These are phyloP conservation scores for Fusarium sp. DNA, from an alignment of 2,329 filamentous ascomycete genomes.

Conservation along the genomic window DNA sequence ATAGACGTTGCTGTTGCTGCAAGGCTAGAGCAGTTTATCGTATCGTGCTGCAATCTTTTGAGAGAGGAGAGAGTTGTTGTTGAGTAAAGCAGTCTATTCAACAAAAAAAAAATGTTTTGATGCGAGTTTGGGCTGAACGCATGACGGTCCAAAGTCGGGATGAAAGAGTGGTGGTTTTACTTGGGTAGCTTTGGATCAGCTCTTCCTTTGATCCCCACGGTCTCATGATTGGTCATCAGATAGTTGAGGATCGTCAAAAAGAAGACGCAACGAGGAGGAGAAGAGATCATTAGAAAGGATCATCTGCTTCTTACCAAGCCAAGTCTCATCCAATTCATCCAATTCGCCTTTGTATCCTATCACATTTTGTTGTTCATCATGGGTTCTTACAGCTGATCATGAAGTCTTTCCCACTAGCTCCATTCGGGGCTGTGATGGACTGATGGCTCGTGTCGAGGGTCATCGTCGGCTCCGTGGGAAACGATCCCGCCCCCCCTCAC, in stretches of 20 bases:
- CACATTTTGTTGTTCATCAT: conserved; percentile 22
- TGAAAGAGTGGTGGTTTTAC: not conserved
- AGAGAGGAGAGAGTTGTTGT: conserved; percentile 9
- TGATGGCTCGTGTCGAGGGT: conserved; percentile 10
- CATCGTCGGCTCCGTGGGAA: conserved; percentile 10
- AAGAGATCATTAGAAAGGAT: not conserved
- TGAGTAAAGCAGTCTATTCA: conserved; percentile 21
- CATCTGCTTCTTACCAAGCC: conserved; percentile 2
- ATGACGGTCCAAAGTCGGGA: not conserved
- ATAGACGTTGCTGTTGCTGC: conserved; percentile 11
- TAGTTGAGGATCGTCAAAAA: not conserved
- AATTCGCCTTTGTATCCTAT: not conserved
- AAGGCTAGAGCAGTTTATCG: conserved; percentile 12
- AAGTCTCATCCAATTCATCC: not conserved
- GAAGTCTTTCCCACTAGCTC: conserved; percentile 28
- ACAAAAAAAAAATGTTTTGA: conserved; percentile 20
- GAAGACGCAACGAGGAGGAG: not conserved
- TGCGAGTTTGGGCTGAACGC: not conserved
- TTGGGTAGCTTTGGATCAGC: not conserved
- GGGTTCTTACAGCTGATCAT: conserved; percentile 37
- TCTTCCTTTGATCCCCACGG: not conserved
- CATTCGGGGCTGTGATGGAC: conserved; percentile 27
- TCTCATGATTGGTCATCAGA: conserved; percentile 9
- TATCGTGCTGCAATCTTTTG: not conserved
- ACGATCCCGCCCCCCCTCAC: conserved; percentile 2